Evolutionary conservation across 2,329 filamentous ascomycete species (phyloP), one percentile per base, ranked within the genome.

Genomic region (Fusarium fujikuroi): DNA sequence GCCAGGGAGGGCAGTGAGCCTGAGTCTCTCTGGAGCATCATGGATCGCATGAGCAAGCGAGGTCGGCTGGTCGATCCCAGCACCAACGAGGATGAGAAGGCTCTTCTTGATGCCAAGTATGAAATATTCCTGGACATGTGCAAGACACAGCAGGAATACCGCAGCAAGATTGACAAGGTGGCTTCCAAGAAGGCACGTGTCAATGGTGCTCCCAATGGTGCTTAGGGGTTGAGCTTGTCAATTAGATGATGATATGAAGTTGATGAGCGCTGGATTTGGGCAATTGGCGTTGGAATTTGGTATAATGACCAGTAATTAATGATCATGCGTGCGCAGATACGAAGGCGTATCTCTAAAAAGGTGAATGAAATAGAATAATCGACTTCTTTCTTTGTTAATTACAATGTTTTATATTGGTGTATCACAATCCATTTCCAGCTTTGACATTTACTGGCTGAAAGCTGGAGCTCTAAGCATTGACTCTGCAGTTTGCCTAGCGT

Each of bases 1-100:
- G 91, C 93, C 78, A 87, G 88, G 43, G 88, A 93, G 15, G 80
- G 80, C 15, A 81, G 94, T 49, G 91, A 92, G 78, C 95, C 93
- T 1, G 95, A 98, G 85, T 90, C 92, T 44, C 85, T 99, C 70
- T 99, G 96, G 96, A 90, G 91, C 76, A 98, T 99, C 80, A 99
- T 99, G 96, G 94, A 97, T 82, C 90, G 95, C 63, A 96, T 98
- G 92, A 97, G 93, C 85, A 97, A 98, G 87, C 92, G 94, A 14
- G 96, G 95, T 37, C 93, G 92, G 77, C 89, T 95, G 54, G 92
- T 98, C 5, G 87, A 91, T 81, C 95, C 95, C 1, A 91, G 91
- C 28, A 89, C 87, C 60, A 90, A 97, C 80, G 83, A 85, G 66
- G 88, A 88, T 16, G 92, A 97, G 86, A 95, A 93, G 86, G 90